These are phyloP conservation scores for Diatrype stigma DNA, from an alignment of 2,329 filamentous ascomycete genomes.

Conservation along the genomic window DNA sequence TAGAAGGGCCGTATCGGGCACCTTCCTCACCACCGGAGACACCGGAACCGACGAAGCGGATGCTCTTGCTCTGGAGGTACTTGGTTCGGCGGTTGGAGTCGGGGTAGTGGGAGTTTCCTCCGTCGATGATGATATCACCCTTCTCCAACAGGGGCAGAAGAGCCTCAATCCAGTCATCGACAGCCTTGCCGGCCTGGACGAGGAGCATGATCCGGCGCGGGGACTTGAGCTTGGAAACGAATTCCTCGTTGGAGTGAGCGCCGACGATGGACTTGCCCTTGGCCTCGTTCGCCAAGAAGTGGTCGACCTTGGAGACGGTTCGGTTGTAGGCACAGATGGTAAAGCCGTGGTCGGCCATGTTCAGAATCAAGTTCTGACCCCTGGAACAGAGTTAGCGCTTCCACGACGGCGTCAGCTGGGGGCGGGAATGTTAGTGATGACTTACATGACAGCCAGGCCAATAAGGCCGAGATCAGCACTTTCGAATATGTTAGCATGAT, in stretches of 20 bases:
- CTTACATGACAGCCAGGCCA: slow-evolving; percentile 84
- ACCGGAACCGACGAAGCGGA: slow-evolving; percentile 94
- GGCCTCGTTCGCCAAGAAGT: slow-evolving; percentile 85
- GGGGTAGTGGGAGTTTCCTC: slow-evolving; percentile 98
- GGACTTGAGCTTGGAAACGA: slow-evolving; percentile 93
- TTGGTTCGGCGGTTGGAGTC: slow-evolving; percentile 96
- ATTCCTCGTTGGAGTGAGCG: slow-evolving; percentile 90
- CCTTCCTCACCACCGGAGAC: slow-evolving; percentile 99
- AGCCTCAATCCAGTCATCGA: slow-evolving; percentile 98
- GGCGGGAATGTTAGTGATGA: slow-evolving; percentile 17
- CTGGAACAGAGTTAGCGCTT: slow-evolving; percentile 28
- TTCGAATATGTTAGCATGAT: slow-evolving; percentile 53
- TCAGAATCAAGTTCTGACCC: slow-evolving; percentile 84
- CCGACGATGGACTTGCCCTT: slow-evolving; percentile 95
- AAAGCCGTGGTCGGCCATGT: slow-evolving; percentile 88
- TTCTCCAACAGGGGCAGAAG: slow-evolving; percentile 77
- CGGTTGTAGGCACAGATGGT: slow-evolving; percentile 98
- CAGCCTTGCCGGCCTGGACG: slow-evolving; percentile 95
- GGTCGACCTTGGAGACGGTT: slow-evolving; percentile 96
- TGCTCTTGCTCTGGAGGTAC: slow-evolving; percentile 81
- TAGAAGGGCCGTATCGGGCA: slow-evolving; percentile 91
- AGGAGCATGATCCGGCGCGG: slow-evolving; percentile 97
- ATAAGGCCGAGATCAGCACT: slow-evolving; percentile 90
- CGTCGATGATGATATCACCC: slow-evolving; percentile 98
- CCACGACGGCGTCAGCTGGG: slow-evolving; percentile 4